A percentile compares a stretch with the other conserved stretches of the same genome.
Conservation (phyloP, 768 basidiomycete genomes). For the Kwoniella dendrophila region DNA sequence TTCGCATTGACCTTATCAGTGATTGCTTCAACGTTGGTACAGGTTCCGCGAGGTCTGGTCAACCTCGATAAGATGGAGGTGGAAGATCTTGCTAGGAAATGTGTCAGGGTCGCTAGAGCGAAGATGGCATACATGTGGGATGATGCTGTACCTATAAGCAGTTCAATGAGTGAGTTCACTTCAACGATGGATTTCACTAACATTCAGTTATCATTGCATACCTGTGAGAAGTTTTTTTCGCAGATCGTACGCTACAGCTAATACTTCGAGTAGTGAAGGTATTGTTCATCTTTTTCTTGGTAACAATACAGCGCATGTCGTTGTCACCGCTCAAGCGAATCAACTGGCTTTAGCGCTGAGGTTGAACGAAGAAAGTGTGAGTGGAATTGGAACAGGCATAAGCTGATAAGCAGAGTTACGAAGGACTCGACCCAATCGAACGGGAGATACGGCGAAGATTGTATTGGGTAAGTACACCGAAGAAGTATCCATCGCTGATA, state of each 20-base stretch:
- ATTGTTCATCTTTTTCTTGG: slow-evolving; percentile 48
- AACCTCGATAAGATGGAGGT: slow-evolving; percentile 76
- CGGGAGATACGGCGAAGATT: slow-evolving; percentile 81
- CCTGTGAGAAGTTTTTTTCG: slow-evolving; percentile 33
- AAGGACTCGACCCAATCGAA: slow-evolving; percentile 76
- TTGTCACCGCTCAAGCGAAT: slow-evolving; percentile 38
- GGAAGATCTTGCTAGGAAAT: slow-evolving; percentile 77
- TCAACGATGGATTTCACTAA: not conserved
- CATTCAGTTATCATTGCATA: slow-evolving; percentile 36
- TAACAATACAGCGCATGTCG: slow-evolving; percentile 47
- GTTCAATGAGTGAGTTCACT: slow-evolving; percentile 28
- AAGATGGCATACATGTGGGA: slow-evolving; percentile 43
- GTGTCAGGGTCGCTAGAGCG: slow-evolving; percentile 62
- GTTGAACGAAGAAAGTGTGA: slow-evolving; percentile 44
- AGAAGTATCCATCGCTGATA: slow-evolving; percentile 46
- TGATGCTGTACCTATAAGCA: slow-evolving; percentile 33
- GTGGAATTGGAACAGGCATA: slow-evolving; percentile 5
- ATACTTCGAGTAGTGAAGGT: slow-evolving; percentile 27
- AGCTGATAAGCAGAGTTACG: slow-evolving; percentile 59
- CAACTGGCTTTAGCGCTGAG: slow-evolving; percentile 43
- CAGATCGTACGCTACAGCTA: too few species aligned
- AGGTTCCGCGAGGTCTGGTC: slow-evolving; percentile 83
- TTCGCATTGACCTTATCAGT: slow-evolving; percentile 61
- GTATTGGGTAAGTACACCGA: slow-evolving; percentile 39
- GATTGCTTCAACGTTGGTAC: slow-evolving; percentile 78